Evolutionary conservation across 2,329 filamentous ascomycete genomes (phyloP).

Genomic region (Trichoderma simmonsii): DNA sequence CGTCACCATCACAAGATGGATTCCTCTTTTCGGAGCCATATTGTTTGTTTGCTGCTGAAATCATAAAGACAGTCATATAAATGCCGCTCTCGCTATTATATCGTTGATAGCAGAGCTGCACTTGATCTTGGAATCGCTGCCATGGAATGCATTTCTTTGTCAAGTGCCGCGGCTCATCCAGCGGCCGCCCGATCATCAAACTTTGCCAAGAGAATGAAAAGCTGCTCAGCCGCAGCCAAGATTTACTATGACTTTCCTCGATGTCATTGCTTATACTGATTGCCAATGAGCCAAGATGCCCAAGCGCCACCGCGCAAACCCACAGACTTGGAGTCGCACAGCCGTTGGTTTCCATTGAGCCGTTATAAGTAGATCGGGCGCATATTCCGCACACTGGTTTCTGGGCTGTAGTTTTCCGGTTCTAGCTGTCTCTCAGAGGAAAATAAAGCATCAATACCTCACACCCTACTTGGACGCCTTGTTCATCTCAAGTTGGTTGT

Average conservation of each 20-base stretch:
- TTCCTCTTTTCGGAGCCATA: not conserved
- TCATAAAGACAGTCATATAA: not conserved
- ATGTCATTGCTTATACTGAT: not conserved
- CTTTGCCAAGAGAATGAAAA: not conserved
- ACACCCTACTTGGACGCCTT: not conserved
- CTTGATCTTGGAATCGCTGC: not conserved
- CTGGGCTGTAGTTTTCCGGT: not conserved
- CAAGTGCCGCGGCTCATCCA: not conserved
- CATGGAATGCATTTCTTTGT: not conserved
- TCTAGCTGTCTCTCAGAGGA: not conserved
- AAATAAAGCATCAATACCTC: not conserved
- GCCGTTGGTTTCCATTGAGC: not conserved
- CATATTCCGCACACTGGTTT: not conserved
- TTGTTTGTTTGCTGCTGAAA: not conserved
- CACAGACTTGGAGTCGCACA: not conserved
- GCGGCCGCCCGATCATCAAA: not conserved
- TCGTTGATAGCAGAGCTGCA: not conserved
- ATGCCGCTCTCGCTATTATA: not conserved
- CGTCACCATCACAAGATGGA: not conserved
- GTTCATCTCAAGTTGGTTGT: not conserved
- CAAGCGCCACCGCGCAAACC: not conserved
- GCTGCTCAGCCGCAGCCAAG: not conserved
- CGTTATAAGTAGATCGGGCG: not conserved
- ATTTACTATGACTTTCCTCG: not conserved
- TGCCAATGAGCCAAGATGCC: not conserved